A percentile compares a stretch with the other conserved stretches of the same genome.
Conservation (phyloP, 2,329 filamentous ascomycete species). For the Aspergillus proliferans region DNA sequence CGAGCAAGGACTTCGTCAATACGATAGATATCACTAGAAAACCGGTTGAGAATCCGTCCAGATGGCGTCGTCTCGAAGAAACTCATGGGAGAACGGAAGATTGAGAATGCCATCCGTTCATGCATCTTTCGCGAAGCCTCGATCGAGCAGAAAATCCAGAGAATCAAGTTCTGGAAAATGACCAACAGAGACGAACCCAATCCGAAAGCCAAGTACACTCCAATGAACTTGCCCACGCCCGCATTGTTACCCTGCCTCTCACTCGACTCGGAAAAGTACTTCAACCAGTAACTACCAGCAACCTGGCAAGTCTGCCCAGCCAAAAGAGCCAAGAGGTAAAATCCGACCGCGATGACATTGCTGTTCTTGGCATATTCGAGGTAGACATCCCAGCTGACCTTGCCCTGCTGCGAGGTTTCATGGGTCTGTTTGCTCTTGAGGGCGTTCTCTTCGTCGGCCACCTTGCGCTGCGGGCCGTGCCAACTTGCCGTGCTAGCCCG, state of each 20-base stretch:
- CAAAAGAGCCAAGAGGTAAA: slow-evolving; percentile 73
- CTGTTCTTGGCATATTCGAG: slow-evolving; percentile 90
- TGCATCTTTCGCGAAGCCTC: slow-evolving; percentile 96
- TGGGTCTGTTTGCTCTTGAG: slow-evolving; percentile 79
- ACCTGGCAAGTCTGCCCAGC: slow-evolving; percentile 77
- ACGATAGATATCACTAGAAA: slow-evolving; percentile 65
- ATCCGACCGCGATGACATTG: slow-evolving; percentile 73
- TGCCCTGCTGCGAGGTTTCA: slow-evolving; percentile 87
- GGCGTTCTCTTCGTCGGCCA: slow-evolving; percentile 68
- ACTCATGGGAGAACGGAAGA: slow-evolving; percentile 96
- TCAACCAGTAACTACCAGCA: slow-evolving; percentile 85
- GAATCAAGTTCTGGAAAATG: slow-evolving; percentile 83
- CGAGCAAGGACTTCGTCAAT: slow-evolving; percentile 91
- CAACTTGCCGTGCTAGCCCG: slow-evolving; percentile 90
- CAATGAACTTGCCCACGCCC: slow-evolving; percentile 80
- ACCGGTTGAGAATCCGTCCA: slow-evolving; percentile 92
- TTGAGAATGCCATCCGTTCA: slow-evolving; percentile 93
- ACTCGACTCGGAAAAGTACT: slow-evolving; percentile 83
- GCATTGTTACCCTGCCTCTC: slow-evolving; percentile 61
- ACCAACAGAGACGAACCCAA: slow-evolving; percentile 79
- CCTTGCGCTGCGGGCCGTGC: slow-evolving; percentile 74
- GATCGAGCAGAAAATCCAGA: slow-evolving; percentile 99
- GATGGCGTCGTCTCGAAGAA: slow-evolving; percentile 98
- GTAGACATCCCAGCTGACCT: slow-evolving; percentile 97
- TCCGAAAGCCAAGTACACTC: slow-evolving; percentile 92